Base-by-base conservation (phyloP, 2,329 filamentous ascomycete genomes). In the Aureobasidium sp. region DNA sequence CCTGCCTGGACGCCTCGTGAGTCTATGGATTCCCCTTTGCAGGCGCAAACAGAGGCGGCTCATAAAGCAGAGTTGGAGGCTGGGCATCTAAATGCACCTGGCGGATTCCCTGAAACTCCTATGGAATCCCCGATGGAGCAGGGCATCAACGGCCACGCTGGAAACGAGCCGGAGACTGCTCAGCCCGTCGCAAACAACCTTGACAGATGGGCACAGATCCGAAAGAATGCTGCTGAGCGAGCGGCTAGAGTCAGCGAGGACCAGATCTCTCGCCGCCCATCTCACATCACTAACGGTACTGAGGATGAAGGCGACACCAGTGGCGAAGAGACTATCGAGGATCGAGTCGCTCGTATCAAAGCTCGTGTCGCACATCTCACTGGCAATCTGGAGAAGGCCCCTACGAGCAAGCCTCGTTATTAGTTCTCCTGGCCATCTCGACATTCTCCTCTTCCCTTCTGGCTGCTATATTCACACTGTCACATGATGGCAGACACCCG, bases 251-350 rank as follows among this genome's bases (percentile, higher is more conserved):
- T 83, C 45, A 84, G 82, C 58, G 87, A 90, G 66, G 85, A 89
- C 67, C 82, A 85, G 64, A 77, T 77, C 49, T 74, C 72, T 65
- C 80, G 80, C 46, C 81, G 77, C 45, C 78, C 83, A 66, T 78
- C 75, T 63, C 67, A 82, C 23, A 68, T 57, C n/a, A 63, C 81
- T 68, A 78, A 78, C 29, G 75, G 79, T 8, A 84, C 86, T 61
- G 84, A 81, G 19, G 90, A 93, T 64, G 90, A 94, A 68, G 84
- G 83, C n/a, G 90, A 95, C 67, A 94, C 89, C n/a, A 95, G 89
- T 70, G 91, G 89, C 60, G 93, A 97, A 81, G 93, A 96, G 80
- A 94, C 92, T 37, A 97, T 97, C 69, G 94, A 99, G 74, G 92
- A 91, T 51, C 89, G 94, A 66, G 94, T 97, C 62, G 94, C 94